phyloP scores from a whole-genome alignment of 306 rosid genomes.

The Psophocarpus tetragonolobus region DNA sequence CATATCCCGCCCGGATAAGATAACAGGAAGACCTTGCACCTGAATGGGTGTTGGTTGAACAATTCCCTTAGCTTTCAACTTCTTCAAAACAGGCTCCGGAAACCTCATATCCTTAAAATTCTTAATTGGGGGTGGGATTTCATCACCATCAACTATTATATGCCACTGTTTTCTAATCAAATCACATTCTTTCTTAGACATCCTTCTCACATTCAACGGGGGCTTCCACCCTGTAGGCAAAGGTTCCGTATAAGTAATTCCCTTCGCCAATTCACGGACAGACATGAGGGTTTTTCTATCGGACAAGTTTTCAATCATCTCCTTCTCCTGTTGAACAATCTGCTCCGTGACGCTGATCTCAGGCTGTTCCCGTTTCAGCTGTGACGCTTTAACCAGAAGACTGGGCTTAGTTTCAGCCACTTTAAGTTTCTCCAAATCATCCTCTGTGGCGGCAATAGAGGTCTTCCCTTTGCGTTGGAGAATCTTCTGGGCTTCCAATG shows the following conservation, averaged over 20 bases:
- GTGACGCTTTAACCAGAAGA: slow-evolving; percentile 78
- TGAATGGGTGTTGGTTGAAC: slow-evolving; percentile 97
- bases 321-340: slow-evolving; percentile 83
- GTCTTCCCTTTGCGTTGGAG: slow-evolving; percentile 78
- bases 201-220: slow-evolving; percentile 72
- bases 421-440: slow-evolving; percentile 62
- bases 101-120: slow-evolving; percentile 90
- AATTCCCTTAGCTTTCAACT: slow-evolving; percentile 75
- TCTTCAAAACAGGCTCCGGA: slow-evolving; percentile 85
- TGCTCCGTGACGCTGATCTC: slow-evolving; percentile 82
- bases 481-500: slow-evolving; percentile 83
- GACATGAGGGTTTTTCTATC: slow-evolving; percentile 88
- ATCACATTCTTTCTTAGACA: slow-evolving; percentile 66
- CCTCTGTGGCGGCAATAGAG: slow-evolving; percentile 48
- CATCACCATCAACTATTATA: slow-evolving; percentile 82
- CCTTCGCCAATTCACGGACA: slow-evolving; percentile 91
- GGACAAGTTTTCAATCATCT: slow-evolving; percentile 85
- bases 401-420: slow-evolving; percentile 77
- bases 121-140: slow-evolving; percentile 79
- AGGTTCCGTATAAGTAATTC: slow-evolving; percentile 83
- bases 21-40: slow-evolving; percentile 96
- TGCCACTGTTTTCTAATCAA: slow-evolving; percentile 88
- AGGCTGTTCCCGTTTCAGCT: slow-evolving; percentile 81
- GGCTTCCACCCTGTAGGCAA: slow-evolving; percentile 92
- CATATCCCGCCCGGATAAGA: slow-evolving; percentile 88